Percentiles rank a stretch among this genome's conserved stretches.
Conservation (phyloP, 306 rosid species). For the Cicer yamashitae region DNA sequence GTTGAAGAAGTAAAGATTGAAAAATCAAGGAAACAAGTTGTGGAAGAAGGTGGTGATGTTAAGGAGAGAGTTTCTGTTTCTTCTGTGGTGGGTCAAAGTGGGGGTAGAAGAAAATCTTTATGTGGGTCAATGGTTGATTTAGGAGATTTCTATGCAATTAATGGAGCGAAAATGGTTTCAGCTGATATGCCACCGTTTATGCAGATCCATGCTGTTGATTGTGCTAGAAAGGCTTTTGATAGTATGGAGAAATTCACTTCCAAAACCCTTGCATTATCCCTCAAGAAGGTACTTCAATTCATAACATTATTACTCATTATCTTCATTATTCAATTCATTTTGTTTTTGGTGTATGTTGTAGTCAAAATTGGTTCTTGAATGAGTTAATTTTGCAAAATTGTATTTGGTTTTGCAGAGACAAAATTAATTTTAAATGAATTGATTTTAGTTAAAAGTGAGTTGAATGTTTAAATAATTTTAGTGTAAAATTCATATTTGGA, state of each 20-base stretch:
- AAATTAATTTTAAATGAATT: no score
- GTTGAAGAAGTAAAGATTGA: constrained; percentile 44
- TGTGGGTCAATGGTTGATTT: constrained; percentile 64
- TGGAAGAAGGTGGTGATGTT: constrained; percentile 38
- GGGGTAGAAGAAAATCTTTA: constrained; percentile 74
- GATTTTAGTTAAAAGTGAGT: no score
- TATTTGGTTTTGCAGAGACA: no score
- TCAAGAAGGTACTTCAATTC: constrained; percentile 66
- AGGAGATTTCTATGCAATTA: constrained; percentile 67
- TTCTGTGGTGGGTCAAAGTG: constrained; percentile 18
- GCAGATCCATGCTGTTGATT: constrained; percentile 97
- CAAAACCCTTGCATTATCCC: constrained; percentile 82
- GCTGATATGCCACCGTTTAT: constrained; percentile 97
- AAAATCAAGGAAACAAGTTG: constrained; percentile 35
- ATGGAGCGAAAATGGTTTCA: constrained; percentile 79
- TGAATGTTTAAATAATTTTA: no score
- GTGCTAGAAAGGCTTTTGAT: constrained; percentile 78
- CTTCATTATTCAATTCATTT: constrained; percentile 2
- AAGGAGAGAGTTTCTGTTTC: constrained; percentile 54
- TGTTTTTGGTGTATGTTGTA: background rate
- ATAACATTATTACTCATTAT: background rate
- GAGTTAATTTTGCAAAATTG: no score
- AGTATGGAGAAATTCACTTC: constrained; percentile 95
- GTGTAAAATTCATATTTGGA: no score
- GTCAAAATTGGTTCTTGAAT: no score